These are phyloP conservation scores for Melampsora larici-populina DNA, from an alignment of 1,284 basidiomycete species.

Conservation along the genomic window DNA sequence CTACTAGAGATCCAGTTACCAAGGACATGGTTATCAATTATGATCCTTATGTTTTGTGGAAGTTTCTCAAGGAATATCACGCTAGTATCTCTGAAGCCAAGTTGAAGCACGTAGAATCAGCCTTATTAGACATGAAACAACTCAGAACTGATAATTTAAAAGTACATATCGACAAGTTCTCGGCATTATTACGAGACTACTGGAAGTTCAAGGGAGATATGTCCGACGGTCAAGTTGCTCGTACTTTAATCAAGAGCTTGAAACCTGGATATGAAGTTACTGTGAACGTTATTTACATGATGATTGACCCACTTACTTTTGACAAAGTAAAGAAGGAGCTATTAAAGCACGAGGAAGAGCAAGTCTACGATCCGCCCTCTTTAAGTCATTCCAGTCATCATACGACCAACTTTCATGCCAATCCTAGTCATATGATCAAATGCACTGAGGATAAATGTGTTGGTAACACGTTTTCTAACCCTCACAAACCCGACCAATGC, in stretches of 20 bases:
- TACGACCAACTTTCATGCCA: too few species aligned
- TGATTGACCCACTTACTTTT: not conserved
- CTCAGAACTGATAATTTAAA: not conserved
- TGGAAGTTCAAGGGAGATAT: not conserved
- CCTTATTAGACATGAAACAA: not conserved
- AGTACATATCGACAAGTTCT: not conserved
- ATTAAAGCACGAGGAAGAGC: not conserved
- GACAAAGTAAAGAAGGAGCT: not conserved
- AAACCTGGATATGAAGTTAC: slow-evolving; percentile 1
- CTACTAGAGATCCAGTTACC: not conserved
- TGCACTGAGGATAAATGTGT: not conserved
- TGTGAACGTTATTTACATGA: not conserved
- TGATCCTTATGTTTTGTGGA: not conserved
- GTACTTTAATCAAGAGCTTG: too few species aligned
- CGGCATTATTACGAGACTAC: not conserved
- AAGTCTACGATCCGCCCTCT: not conserved
- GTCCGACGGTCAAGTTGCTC: not conserved
- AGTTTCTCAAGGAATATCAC: not conserved
- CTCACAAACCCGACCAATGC: not conserved
- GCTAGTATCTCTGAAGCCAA: not conserved
- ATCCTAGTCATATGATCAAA: not conserved
- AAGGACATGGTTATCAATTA: not conserved
- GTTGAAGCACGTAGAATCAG: not conserved
- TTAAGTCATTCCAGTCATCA: not conserved
- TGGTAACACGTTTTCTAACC: not conserved